Evolutionary conservation across 768 basidiomycete genomes (phyloP).

Genomic region (Exidia glandulosa): DNA sequence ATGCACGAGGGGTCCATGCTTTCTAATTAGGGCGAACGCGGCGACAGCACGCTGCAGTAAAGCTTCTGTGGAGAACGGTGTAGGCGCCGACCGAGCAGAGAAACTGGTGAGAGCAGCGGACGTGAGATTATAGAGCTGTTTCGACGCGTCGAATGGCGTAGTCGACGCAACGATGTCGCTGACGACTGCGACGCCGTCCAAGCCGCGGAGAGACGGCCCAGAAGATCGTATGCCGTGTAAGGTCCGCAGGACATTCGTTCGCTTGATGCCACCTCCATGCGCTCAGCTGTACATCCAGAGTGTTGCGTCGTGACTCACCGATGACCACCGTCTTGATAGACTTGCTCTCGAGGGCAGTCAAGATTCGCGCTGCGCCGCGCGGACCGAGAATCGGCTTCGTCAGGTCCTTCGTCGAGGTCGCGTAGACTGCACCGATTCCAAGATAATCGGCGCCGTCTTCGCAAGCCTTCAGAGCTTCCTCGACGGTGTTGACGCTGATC

Average conservation of each 20-base stretch:
- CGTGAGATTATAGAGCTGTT: slow-evolving; percentile 31
- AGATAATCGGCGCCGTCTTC: slow-evolving; percentile 69
- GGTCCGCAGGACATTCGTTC: slow-evolving; percentile 61
- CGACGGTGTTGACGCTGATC: slow-evolving; percentile 59
- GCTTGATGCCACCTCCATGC: slow-evolving; percentile 74
- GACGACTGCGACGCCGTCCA: slow-evolving; percentile 83
- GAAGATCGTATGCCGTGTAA: slow-evolving; percentile 57
- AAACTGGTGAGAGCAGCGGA: slow-evolving; percentile 21
- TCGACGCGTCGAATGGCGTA: slow-evolving; percentile 43
- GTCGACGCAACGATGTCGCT: slow-evolving; percentile 70
- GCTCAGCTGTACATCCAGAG: not conserved
- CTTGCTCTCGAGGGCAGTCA: slow-evolving; percentile 54
- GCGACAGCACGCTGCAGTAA: slow-evolving; percentile 34
- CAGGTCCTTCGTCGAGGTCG: slow-evolving; percentile 69
- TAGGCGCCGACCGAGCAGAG: not conserved
- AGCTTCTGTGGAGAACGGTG: slow-evolving; percentile 18
- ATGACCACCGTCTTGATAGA: slow-evolving; percentile 70
- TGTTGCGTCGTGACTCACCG: slow-evolving; percentile 35
- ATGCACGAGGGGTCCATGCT: slow-evolving; percentile 62
- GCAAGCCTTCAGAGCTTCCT: slow-evolving; percentile 53
- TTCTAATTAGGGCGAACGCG: slow-evolving; percentile 42
- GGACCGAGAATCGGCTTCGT: slow-evolving; percentile 57
- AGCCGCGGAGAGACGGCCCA: slow-evolving; percentile 31
- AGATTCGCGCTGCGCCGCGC: slow-evolving; percentile 54
- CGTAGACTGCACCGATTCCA: slow-evolving; percentile 79